These are phyloP conservation scores for Dipteronia sinensis DNA, from an alignment of 345 rosid genomes.

Conservation along the genomic window DNA sequence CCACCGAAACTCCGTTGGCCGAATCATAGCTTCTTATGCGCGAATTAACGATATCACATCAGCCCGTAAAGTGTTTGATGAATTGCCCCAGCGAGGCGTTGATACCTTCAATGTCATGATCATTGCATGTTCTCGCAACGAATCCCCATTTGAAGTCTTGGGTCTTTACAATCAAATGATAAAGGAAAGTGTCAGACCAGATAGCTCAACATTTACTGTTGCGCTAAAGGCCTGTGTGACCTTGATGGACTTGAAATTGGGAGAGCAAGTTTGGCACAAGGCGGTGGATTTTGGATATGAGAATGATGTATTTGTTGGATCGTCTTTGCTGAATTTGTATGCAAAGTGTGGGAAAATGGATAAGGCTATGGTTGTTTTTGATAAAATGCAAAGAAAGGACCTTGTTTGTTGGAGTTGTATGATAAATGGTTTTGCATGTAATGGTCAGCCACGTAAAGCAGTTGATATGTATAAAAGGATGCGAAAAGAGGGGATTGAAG, in stretches of 20 bases:
- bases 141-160: slow-evolving; percentile 45
- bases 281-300: slow-evolving; percentile 61
- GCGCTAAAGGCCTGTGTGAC: slow-evolving; percentile 68
- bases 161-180: slow-evolving; percentile 56
- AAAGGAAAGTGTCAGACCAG: slow-evolving; percentile 51
- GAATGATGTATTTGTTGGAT: slow-evolving; percentile 67
- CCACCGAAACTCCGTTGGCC: slow-evolving; percentile 26
- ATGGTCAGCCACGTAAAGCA: slow-evolving; percentile 49
- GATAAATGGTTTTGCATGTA: slow-evolving; percentile 59
- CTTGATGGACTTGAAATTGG: slow-evolving; percentile 43
- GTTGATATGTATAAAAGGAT: slow-evolving; percentile 51
- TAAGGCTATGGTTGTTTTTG: slow-evolving; percentile 52
- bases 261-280: slow-evolving; percentile 54
- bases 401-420: slow-evolving; percentile 73
- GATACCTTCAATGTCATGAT: slow-evolving; percentile 61
- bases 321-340: slow-evolving; percentile 72
- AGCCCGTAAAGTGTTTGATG: slow-evolving; percentile 63
- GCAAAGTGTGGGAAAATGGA: slow-evolving; percentile 55
- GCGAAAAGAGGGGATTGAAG: slow-evolving; percentile 64
- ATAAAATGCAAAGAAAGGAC: slow-evolving; percentile 59
- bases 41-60: slow-evolving; percentile 36
- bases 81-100: slow-evolving; percentile 51
- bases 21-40: slow-evolving; percentile 35
- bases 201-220: slow-evolving; percentile 74
- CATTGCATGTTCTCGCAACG: slow-evolving; percentile 51